Percentiles rank a stretch among this genome's conserved stretches.
phyloP scores from a whole-genome alignment of 176 grass and related monocot genomes.

The Dactylis glomerata region DNA sequence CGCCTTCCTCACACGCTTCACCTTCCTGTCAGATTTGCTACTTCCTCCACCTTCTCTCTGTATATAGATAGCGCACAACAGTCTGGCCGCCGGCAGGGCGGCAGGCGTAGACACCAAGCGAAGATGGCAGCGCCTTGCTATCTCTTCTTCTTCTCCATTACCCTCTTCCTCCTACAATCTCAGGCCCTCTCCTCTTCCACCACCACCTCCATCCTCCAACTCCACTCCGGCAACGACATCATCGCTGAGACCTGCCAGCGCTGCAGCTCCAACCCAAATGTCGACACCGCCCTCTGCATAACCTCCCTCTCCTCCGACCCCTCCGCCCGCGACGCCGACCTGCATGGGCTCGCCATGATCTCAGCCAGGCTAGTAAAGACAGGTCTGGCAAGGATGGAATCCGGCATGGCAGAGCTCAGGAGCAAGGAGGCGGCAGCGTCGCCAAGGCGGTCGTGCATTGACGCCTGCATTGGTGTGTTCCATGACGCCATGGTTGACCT shows the following conservation, averaged over 20 bases:
- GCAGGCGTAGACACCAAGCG: too few species aligned
- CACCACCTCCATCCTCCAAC: not conserved
- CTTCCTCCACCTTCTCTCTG: not conserved
- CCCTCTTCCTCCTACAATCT: not conserved
- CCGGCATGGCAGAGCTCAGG: slow-evolving; percentile 7
- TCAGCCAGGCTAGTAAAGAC: slow-evolving; percentile 21
- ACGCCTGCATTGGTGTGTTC: slow-evolving; percentile 40
- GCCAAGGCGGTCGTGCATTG: slow-evolving; percentile 17
- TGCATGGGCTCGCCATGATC: slow-evolving; percentile 30
- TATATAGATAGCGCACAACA: not conserved
- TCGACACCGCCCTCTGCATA: slow-evolving; percentile 51
- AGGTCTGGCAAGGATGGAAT: not conserved
- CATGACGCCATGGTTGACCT: slow-evolving; percentile 21
- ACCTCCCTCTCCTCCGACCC: slow-evolving; percentile 37
- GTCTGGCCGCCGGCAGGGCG: too few species aligned
- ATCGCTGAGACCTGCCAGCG: slow-evolving; percentile 21
- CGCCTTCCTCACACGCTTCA: not conserved
- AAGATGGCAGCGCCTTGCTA: not conserved
- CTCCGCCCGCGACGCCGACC: not conserved
- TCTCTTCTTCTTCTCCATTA: not conserved
- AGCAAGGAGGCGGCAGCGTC: not conserved
- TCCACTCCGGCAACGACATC: not conserved
- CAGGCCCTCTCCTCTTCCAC: not conserved
- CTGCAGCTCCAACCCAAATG: slow-evolving; percentile 33
- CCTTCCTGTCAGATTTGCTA: not conserved